Percentiles rank a stretch among this genome's conserved stretches.
Evolutionary conservation across 1,284 basidiomycete species (phyloP).

Genomic region (Tylopilus sp.): DNA sequence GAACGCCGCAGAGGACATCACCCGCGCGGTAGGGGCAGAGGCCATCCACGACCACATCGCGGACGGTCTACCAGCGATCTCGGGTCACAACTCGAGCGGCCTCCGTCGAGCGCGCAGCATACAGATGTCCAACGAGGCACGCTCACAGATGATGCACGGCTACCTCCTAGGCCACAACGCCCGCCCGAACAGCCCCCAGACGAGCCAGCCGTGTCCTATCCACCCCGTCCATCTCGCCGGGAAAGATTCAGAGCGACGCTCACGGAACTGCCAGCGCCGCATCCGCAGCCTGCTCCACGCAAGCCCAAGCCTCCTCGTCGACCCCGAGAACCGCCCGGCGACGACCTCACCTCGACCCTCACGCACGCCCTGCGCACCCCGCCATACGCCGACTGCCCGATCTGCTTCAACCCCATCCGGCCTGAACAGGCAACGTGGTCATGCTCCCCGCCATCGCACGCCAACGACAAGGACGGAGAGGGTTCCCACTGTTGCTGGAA

Average conservation of each 20-base stretch:
- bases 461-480: conserved; percentile 13
- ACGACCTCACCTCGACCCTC: conserved; percentile 69
- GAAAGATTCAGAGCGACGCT: conserved; percentile 28
- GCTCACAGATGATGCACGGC: neutral
- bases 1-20: neutral
- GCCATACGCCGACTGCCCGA: conserved; percentile 75
- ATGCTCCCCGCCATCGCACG: conserved; percentile 51
- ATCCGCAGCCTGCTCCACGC: neutral
- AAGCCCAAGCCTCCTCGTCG: conserved; percentile 7
- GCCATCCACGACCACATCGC: conserved; percentile 1
- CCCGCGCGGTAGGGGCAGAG: conserved; percentile 6
- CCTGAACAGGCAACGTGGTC: conserved; percentile 76
- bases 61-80: too few species aligned
- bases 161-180: neutral
- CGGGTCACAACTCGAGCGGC: too few species aligned
- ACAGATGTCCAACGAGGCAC: neutral
- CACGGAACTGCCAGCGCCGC: conserved; percentile 11
- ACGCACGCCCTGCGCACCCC: conserved; percentile 58
- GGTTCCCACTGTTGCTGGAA: conserved; percentile 69
- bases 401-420: conserved; percentile 73
- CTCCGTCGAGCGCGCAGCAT: neutral
- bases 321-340: conserved; percentile 24
- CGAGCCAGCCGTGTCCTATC: neutral
- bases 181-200: neutral
- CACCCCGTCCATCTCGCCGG: conserved; percentile 20